Evolutionary conservation across 139 green algal genomes (phyloP), one percentile per base, ranked within the genome.

Genomic region (Zygnema cylindricum): DNA sequence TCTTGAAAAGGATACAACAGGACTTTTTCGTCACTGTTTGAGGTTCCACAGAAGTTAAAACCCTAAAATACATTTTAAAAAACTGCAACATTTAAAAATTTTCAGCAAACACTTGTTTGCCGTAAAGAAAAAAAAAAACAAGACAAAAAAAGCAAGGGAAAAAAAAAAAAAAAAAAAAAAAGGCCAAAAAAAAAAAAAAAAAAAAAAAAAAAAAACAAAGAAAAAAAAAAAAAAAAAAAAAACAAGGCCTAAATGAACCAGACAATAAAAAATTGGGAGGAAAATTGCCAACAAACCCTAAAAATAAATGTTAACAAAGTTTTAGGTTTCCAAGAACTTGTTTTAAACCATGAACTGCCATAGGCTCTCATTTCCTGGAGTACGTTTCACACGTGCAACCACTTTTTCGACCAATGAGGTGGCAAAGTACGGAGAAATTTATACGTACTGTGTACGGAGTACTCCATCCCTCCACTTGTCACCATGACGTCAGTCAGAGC

Each of bases 371-470:
- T 25, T 11, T 79, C 36, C 42, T 79, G 11, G 11, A 79, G 7
- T 63, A 63, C 7, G 16, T 63, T 63, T 63, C 49, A 25, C 7
- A 63, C 7, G 7, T 16, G 7, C 49, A 63, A 7, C 49, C 7
- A 79, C 3, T 7, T 79, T 16, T 54, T 79, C 71, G 38, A 54
- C 7, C 16, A 42, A 79, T 79, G 71, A 79, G 36, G 7, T 42
- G 43, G 42, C 36, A 79, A 11, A 54, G 11, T 41, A 7, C 36
- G 43, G 38, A 7, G 71, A 42, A 79, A 3, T 11, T 11, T 11
- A 54, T 25, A 79, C 36, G 7, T 63, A 83, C 76, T 41, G 76
- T 83, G 76, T 35, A 83, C 76, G 76, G 76, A 83, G 76, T 83
- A 83, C 0, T 83, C 76, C 25, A 83, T 49, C n/a, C 76, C 76